Conservation (phyloP, 108 stramenopile genomes). For the Cyclotella choctawhatcheeana region DNA sequence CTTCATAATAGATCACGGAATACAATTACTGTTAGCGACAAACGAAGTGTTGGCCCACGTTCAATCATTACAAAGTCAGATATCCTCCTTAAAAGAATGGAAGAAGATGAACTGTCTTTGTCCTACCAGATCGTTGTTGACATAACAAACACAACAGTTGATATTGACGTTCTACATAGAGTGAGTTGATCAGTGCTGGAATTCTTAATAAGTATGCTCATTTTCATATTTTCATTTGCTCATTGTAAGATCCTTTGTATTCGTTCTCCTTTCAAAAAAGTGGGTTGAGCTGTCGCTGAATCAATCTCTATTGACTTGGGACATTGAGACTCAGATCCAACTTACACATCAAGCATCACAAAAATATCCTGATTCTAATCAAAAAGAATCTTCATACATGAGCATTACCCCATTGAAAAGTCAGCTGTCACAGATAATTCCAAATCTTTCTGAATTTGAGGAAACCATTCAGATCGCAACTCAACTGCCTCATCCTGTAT, state of each 20-base stretch:
- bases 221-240: no score
- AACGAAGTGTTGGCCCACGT: background rate
- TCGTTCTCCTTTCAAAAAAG: background rate
- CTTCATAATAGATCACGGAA: slow-evolving; percentile 24
- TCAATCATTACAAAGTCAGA: slow-evolving; percentile 14
- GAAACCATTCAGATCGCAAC: slow-evolving; percentile 49
- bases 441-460: slow-evolving; percentile 57
- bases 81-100: slow-evolving; percentile 14
- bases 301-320: slow-evolving; percentile 73
- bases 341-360: slow-evolving; percentile 1
- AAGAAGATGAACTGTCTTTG: slow-evolving; percentile 1
- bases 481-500: slow-evolving; percentile 73
- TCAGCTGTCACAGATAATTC: slow-evolving; percentile 33
- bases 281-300: slow-evolving; percentile 65
- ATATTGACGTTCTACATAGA: slow-evolving; percentile 62
- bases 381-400: no score
- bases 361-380: background rate
- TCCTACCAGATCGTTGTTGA: slow-evolving; percentile 54
- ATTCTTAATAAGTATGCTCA: background rate
- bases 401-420: no score
- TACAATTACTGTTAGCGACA: slow-evolving; percentile 15
- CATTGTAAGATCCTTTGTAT: background rate
- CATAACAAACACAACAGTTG: slow-evolving; percentile 68
- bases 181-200: slow-evolving; percentile 46
- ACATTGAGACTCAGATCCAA: slow-evolving; percentile 65